Evolutionary conservation across 2,329 filamentous ascomycete genomes (phyloP).

Genomic region (Fusarium paranaense): DNA sequence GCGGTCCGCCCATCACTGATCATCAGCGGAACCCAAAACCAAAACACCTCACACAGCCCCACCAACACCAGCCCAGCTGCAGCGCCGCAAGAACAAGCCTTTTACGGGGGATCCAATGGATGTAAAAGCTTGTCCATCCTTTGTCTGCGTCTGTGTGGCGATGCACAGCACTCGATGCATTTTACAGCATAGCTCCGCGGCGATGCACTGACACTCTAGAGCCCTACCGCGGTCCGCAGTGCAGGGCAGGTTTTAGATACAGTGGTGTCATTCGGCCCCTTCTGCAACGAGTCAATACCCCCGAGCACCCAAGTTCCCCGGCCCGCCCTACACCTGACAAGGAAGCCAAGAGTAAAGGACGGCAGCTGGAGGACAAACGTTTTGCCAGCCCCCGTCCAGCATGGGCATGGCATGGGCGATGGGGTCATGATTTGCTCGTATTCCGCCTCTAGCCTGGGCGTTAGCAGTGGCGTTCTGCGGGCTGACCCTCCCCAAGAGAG

Average conservation of each 20-base stretch:
- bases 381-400: not conserved
- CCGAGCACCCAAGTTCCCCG: not conserved
- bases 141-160: not conserved
- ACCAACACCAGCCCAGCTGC: not conserved
- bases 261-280: constrained; percentile 6
- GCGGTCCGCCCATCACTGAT: not conserved
- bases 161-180: not conserved
- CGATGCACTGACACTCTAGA: not conserved
- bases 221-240: not conserved
- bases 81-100: not conserved
- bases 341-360: not conserved
- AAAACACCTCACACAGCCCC: not conserved
- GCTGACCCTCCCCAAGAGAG: not conserved
- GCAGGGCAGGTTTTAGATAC: not conserved
- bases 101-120: not conserved
- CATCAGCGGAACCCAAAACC: not conserved
- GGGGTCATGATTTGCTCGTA: constrained; percentile 2
- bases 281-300: not conserved
- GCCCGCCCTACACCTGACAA: not conserved
- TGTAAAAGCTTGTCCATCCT: not conserved
- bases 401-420: not conserved
- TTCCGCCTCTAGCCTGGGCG: not conserved
- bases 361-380: not conserved
- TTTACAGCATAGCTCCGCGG: not conserved
- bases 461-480: not conserved